These are phyloP conservation scores for Lecanicillium sp. DNA, from an alignment of 2,329 filamentous ascomycete genomes.

Conservation along the genomic window DNA sequence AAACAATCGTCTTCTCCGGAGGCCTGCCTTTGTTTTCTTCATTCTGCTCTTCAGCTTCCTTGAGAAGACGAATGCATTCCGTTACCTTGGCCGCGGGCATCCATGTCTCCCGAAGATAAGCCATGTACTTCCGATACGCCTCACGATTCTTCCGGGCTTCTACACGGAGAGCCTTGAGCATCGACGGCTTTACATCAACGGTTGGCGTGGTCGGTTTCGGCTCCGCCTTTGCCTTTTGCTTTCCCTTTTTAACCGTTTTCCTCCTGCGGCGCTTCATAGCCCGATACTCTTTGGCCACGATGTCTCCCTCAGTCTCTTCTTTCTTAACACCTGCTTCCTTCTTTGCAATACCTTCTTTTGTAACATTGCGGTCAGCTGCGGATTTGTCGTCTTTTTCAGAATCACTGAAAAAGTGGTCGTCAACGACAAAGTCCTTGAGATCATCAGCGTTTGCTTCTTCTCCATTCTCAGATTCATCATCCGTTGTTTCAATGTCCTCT, in stretches of 20 bases:
- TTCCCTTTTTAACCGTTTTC: constrained; percentile 22
- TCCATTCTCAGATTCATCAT: constrained; percentile 15
- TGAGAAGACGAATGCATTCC: constrained; percentile 65
- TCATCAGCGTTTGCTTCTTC: constrained; percentile 26
- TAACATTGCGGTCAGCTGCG: constrained; percentile 17
- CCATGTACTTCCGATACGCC: constrained; percentile 61
- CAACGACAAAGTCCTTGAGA: constrained; percentile 23
- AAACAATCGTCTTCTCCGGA: constrained; percentile 63
- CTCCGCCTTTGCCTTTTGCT: constrained; percentile 32
- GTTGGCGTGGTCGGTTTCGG: constrained; percentile 23
- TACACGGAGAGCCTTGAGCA: constrained; percentile 58
- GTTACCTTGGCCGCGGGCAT: constrained; percentile 75
- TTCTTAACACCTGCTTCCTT: constrained; percentile 10
- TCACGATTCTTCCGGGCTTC: constrained; percentile 55
- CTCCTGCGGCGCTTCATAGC: constrained; percentile 8
- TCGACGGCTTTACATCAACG: constrained; percentile 36
- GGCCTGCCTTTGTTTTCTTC: too few relatives aligned
- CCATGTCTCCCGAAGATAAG: constrained; percentile 60
- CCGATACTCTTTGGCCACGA: too few relatives aligned
- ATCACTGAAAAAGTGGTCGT: constrained; percentile 22
- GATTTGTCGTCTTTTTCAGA: constrained; percentile 28
- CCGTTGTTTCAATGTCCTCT: constrained; percentile 21
- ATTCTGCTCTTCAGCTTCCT: constrained; percentile 48
- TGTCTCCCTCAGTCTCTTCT: too few relatives aligned
- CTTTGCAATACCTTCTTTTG: constrained; percentile 12